A percentile compares a stretch with the other conserved stretches of the same genome.
Evolutionary conservation across 495 filamentous ascomycete genomes (phyloP).

Genomic region (Xylaria palmicola): DNA sequence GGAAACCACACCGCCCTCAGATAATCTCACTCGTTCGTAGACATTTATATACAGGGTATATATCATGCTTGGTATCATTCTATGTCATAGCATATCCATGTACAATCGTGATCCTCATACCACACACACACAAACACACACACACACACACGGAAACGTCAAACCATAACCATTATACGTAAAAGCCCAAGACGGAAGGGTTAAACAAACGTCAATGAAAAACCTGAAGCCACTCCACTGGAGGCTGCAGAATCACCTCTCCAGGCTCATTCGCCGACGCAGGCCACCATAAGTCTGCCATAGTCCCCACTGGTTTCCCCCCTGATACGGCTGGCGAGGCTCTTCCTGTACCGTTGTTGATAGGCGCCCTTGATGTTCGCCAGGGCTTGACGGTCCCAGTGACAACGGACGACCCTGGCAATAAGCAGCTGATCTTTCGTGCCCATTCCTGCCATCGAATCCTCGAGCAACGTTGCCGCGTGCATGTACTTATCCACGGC

Average conservation of each 20-base stretch:
- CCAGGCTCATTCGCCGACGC: conserved; percentile 40
- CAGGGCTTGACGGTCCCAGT: conserved; percentile 76
- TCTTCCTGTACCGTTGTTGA: conserved; percentile 58
- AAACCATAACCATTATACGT: background rate
- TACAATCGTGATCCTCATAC: background rate
- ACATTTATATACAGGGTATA: background rate
- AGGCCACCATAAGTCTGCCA: conserved; percentile 63
- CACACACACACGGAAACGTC: too few relatives aligned
- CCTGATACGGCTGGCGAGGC: conserved; percentile 62
- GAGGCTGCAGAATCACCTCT: background rate
- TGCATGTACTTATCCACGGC: conserved; percentile 78
- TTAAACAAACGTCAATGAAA: too few relatives aligned
- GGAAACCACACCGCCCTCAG: too few relatives aligned
- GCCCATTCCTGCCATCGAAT: conserved; percentile 80
- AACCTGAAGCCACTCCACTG: background rate
- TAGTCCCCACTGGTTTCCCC: conserved; percentile 90
- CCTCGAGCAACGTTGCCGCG: conserved; percentile 77
- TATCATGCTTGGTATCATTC: background rate
- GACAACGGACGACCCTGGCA: conserved; percentile 66
- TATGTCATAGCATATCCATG: background rate
- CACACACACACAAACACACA: background rate
- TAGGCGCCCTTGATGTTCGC: conserved; percentile 73
- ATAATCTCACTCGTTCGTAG: background rate
- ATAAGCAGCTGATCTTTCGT: conserved; percentile 84
- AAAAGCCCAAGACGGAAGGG: background rate